Conservation (phyloP, 1,284 basidiomycete species). For the Pseudozyma sp. region DNA sequence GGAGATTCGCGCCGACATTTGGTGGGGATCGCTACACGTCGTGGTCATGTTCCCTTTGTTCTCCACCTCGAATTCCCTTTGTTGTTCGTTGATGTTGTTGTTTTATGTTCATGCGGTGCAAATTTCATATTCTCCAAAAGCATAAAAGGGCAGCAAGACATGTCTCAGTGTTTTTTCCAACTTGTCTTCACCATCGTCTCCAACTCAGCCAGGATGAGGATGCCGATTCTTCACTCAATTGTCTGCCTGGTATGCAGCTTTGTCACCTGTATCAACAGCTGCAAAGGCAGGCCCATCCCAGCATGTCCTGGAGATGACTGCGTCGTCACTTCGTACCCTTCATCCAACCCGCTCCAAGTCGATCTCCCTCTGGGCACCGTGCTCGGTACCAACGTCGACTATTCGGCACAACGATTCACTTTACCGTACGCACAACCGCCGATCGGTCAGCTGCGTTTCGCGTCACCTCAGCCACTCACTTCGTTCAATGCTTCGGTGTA, state of each 20-base stretch:
- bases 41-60: constrained; percentile 22
- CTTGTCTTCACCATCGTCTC: background rate
- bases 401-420: constrained; percentile 44
- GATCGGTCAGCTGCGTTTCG: constrained; percentile 46
- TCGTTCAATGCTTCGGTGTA: constrained; percentile 16
- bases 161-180: background rate
- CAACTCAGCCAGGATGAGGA: background rate
- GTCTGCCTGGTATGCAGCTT: constrained; percentile 33
- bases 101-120: background rate
- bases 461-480: constrained; percentile 39
- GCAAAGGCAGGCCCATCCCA: constrained; percentile 7
- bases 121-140: background rate
- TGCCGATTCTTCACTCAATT: constrained; percentile 13
- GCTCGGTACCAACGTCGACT: constrained; percentile 4
- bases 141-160: background rate
- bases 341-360: constrained; percentile 10
- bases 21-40: constrained; percentile 34
- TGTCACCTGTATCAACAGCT: constrained; percentile 16
- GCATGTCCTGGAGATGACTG: constrained; percentile 10
- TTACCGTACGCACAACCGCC: constrained; percentile 56
- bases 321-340: background rate
- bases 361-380: constrained; percentile 20
- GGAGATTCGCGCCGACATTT: constrained; percentile 4
- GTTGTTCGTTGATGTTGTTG: background rate
- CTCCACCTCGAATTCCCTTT: background rate